Evolutionary conservation across 2,329 filamentous ascomycete genomes (phyloP).

Genomic region (Fusarium falciforme): DNA sequence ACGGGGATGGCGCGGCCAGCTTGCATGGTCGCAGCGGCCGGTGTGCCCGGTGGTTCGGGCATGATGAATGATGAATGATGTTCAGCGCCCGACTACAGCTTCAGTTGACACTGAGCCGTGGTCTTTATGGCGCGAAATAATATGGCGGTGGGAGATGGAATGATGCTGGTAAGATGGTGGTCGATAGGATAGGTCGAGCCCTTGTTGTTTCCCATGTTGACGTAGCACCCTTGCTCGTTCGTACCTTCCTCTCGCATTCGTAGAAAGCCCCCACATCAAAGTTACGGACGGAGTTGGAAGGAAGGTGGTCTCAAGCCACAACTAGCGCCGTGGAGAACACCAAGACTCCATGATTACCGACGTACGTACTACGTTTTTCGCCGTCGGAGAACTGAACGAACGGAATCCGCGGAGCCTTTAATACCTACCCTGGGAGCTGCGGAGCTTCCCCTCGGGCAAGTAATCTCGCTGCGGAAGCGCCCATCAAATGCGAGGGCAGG

Average conservation of each 20-base stretch:
- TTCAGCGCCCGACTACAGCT: constrained; percentile 40
- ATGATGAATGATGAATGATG: constrained; percentile 30
- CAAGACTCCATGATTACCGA: neutral
- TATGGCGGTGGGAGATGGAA: constrained; percentile 36
- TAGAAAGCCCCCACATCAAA: neutral
- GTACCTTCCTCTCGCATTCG: constrained; percentile 10
- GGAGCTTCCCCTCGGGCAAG: neutral
- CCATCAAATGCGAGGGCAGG: neutral
- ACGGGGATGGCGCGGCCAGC: constrained; percentile 69
- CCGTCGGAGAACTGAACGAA: neutral
- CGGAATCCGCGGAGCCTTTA: neutral
- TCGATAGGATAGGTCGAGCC: constrained; percentile 28
- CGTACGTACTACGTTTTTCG: neutral
- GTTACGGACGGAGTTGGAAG: neutral
- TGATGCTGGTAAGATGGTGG: constrained; percentile 37
- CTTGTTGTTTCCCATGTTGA: constrained; percentile 28
- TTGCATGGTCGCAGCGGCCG: constrained; percentile 35
- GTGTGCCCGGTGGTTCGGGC: constrained; percentile 34
- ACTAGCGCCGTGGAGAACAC: neutral
- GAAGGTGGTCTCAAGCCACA: constrained; percentile 5
- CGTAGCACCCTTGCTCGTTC: constrained; percentile 18
- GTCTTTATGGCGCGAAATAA: constrained; percentile 36
- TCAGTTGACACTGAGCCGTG: constrained; percentile 40
- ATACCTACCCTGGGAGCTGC: neutral
- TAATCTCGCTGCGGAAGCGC: neutral